Conservation (phyloP, 2,329 filamentous ascomycete species). For the Xenoacremonium recifei region DNA sequence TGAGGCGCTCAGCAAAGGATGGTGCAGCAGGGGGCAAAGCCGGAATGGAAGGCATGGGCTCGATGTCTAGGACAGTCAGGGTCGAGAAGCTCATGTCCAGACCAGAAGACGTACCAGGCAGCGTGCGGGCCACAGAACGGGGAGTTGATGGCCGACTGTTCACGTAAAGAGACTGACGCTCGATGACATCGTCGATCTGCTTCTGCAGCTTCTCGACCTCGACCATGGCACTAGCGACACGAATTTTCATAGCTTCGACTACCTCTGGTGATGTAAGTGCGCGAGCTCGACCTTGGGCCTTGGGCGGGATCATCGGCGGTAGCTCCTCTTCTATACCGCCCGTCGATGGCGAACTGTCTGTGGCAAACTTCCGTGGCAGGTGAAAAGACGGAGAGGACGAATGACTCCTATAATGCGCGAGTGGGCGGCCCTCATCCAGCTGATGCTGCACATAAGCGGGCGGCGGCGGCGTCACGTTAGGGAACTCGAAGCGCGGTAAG, state of each 20-base stretch:
- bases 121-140: slow-evolving; percentile 35
- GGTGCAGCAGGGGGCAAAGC: slow-evolving; percentile 55
- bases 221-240: slow-evolving; percentile 55
- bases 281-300: slow-evolving; percentile 38
- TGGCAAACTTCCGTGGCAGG: slow-evolving; percentile 46
- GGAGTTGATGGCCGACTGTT: slow-evolving; percentile 53
- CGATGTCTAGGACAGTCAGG: slow-evolving; percentile 38
- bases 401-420: slow-evolving; percentile 42
- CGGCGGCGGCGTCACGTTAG: slow-evolving; percentile 38
- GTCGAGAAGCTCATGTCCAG: slow-evolving; percentile 8
- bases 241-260: slow-evolving; percentile 51
- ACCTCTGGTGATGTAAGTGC: slow-evolving; percentile 46
- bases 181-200: slow-evolving; percentile 58
- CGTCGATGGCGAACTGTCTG: slow-evolving; percentile 20
- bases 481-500: slow-evolving; percentile 48
- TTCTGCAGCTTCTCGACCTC: slow-evolving; percentile 59
- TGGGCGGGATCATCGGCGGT: slow-evolving; percentile 40
- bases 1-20: slow-evolving; percentile 57
- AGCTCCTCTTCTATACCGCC: slow-evolving; percentile 22
- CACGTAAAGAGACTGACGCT: slow-evolving; percentile 58
- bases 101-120: slow-evolving; percentile 29
- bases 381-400: slow-evolving; percentile 55
- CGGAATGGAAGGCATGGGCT: slow-evolving; percentile 55
- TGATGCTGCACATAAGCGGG: slow-evolving; percentile 32
- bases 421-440: slow-evolving; percentile 24